Percentiles rank a stretch among this genome's conserved stretches.
Evolutionary conservation across 257 asterid species (phyloP).

Genomic region (Anisodus tanguticus): DNA sequence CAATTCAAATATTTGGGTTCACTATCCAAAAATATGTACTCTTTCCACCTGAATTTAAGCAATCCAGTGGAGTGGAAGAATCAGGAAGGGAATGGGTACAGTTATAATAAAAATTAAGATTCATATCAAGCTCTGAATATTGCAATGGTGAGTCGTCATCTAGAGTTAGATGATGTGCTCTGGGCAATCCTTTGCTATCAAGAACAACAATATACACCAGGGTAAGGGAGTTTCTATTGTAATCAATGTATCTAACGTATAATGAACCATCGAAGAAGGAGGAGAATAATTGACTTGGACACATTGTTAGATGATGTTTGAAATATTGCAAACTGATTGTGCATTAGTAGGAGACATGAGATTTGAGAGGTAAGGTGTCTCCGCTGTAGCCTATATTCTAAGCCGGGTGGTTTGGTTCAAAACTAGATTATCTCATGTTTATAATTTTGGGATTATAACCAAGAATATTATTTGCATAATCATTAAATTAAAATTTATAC

Average conservation of each 20-base stretch:
- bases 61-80: background rate
- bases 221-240: background rate
- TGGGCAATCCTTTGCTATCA: background rate
- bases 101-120: conserved; percentile 16
- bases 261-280: too few relatives aligned
- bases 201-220: background rate
- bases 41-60: background rate
- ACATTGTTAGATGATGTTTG: background rate
- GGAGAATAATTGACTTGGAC: background rate
- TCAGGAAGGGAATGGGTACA: background rate
- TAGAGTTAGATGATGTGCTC: background rate
- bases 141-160: background rate
- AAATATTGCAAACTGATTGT: background rate
- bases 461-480: too few relatives aligned
- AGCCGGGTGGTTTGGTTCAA: too few relatives aligned
- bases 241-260: too few relatives aligned
- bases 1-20: conserved; percentile 3
- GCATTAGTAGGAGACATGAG: too few relatives aligned
- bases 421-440: too few relatives aligned
- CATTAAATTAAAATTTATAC: too few relatives aligned
- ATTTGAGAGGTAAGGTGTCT: too few relatives aligned
- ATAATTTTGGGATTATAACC: too few relatives aligned
- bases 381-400: too few relatives aligned
- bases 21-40: background rate
- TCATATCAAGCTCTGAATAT: background rate